Conservation (phyloP, 768 basidiomycete genomes). For the Boletus subcaerulescens region DNA sequence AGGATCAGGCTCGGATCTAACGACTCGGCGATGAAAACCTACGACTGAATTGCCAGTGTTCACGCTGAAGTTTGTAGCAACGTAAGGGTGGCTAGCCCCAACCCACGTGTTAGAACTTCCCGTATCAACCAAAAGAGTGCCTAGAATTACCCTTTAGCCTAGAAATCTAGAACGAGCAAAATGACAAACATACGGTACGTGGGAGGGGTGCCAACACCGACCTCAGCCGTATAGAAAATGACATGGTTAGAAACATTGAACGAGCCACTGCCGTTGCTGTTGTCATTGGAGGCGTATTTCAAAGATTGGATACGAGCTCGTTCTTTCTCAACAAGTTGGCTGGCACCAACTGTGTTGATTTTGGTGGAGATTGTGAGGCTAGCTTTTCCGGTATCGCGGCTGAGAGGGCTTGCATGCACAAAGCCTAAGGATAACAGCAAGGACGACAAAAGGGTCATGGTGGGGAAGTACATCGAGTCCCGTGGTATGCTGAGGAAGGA, state of each 20-base stretch:
- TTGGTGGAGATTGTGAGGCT: slow-evolving; percentile 14
- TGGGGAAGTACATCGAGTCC: background rate
- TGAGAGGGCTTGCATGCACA: background rate
- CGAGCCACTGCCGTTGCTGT: background rate
- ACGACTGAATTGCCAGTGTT: slow-evolving; percentile 23
- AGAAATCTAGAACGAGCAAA: too few relatives aligned
- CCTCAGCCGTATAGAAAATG: slow-evolving; percentile 29
- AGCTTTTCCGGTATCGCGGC: slow-evolving; percentile 6
- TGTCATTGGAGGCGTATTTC: background rate
- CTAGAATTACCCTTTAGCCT: slow-evolving; percentile 10
- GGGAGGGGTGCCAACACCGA: slow-evolving; percentile 28
- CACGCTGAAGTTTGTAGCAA: slow-evolving; percentile 13
- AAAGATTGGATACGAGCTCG: slow-evolving; percentile 18
- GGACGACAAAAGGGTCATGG: slow-evolving; percentile 2
- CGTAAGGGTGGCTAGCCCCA: slow-evolving; percentile 23
- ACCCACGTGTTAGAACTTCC: slow-evolving; percentile 35
- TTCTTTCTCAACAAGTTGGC: slow-evolving; percentile 20
- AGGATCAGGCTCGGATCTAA: background rate
- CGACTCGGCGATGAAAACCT: slow-evolving; percentile 7
- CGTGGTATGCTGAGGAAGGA: too few relatives aligned
- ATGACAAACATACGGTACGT: slow-evolving; percentile 22
- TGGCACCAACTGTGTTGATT: slow-evolving; percentile 5
- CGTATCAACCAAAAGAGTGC: slow-evolving; percentile 30
- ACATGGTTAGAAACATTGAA: slow-evolving; percentile 21
- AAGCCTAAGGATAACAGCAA: slow-evolving; percentile 8